Percentiles rank a stretch among this genome's conserved stretches.
These are phyloP conservation scores for Crithidia bombi DNA, from an alignment of 208 protist genomes.

Conservation along the genomic window DNA sequence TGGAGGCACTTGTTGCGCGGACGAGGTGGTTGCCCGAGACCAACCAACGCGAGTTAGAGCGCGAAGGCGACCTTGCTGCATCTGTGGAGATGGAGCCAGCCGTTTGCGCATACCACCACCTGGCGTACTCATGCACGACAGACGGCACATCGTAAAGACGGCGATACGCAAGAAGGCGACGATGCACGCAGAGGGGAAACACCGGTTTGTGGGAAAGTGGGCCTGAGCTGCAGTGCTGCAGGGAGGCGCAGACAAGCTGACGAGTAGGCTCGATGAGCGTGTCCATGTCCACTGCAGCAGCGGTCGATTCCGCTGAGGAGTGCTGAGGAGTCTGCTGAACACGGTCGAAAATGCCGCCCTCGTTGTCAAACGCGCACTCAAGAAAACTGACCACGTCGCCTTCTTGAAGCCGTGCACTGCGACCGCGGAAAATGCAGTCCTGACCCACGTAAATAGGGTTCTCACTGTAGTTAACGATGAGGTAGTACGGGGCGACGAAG, in stretches of 20 bases:
- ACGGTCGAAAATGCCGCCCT: slow-evolving; percentile 58
- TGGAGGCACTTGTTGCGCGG: slow-evolving; percentile 8
- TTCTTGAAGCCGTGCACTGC: slow-evolving; percentile 49
- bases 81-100: background rate
- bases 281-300: background rate
- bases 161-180: slow-evolving; percentile 7
- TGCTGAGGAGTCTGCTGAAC: background rate
- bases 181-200: slow-evolving; percentile 1
- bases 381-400: slow-evolving; percentile 83
- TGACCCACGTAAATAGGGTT: slow-evolving; percentile 74
- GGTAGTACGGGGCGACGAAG: slow-evolving; percentile 62
- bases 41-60: slow-evolving; percentile 1
- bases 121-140: slow-evolving; percentile 30
- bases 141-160: slow-evolving; percentile 25
- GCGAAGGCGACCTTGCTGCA: background rate
- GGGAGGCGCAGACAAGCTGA: slow-evolving; percentile 20
- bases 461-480: slow-evolving; percentile 72
- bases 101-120: slow-evolving; percentile 19
- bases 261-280: slow-evolving; percentile 12
- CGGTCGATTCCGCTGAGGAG: background rate
- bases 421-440: slow-evolving; percentile 34
- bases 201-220: background rate
- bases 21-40: slow-evolving; percentile 34
- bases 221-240: slow-evolving; percentile 6
- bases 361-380: slow-evolving; percentile 71